Evolutionary conservation across 805 yeast species (phyloP).

Genomic region (Lipomyces spencermartinsiae): DNA sequence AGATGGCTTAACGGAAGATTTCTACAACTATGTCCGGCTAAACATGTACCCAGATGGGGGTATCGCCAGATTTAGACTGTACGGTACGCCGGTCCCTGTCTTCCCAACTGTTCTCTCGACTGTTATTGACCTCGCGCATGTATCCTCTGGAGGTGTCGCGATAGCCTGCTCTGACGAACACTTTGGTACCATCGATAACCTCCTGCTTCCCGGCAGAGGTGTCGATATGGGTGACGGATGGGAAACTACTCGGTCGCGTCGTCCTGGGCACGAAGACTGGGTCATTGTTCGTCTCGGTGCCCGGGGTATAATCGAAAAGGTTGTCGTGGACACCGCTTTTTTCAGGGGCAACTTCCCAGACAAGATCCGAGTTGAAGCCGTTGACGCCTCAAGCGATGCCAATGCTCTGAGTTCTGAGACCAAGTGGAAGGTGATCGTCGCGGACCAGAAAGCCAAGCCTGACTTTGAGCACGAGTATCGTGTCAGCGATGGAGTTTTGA

Average conservation of each 20-base stretch:
- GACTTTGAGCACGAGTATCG: conserved; percentile 73
- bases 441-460: conserved; percentile 76
- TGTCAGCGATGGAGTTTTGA: conserved; percentile 42
- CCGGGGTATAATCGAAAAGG: conserved; percentile 57
- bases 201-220: conserved; percentile 92
- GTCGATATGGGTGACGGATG: conserved; percentile 97
- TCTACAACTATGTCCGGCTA: conserved; percentile 80
- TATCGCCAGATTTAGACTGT: conserved; percentile 89
- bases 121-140: conserved; percentile 77
- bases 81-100: conserved; percentile 82
- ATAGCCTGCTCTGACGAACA: conserved; percentile 87
- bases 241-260: conserved; percentile 93
- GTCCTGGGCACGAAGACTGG: conserved; percentile 89
- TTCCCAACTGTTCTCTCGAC: conserved; percentile 56
- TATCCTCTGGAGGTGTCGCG: conserved; percentile 87
- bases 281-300: conserved; percentile 82
- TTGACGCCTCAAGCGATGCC: conserved; percentile 48
- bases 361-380: conserved; percentile 70
- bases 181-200: conserved; percentile 89
- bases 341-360: conserved; percentile 96
- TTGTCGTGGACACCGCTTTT: conserved; percentile 89
- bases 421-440: conserved; percentile 70
- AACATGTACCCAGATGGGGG: conserved; percentile 99
- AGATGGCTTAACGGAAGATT: conserved; percentile 58
- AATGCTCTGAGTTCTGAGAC: conserved; percentile 50